These are phyloP conservation scores for Luffa acutangula DNA, from an alignment of 306 rosid genomes.

Conservation along the genomic window DNA sequence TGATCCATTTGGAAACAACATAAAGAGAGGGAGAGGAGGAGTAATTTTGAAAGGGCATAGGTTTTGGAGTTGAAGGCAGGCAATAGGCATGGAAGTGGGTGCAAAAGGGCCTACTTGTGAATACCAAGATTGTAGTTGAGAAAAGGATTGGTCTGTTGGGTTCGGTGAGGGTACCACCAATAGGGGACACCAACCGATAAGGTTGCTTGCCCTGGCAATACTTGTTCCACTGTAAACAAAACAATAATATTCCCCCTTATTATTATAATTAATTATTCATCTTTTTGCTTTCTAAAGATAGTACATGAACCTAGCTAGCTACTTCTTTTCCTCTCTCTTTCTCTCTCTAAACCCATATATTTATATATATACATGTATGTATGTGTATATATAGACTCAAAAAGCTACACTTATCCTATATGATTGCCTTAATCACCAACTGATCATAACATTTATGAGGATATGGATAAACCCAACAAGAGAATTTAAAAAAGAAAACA, in stretches of 20 bases:
- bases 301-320: constrained; percentile 20
- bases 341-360: background rate
- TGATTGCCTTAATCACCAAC: constrained; percentile 1
- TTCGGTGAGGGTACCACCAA: constrained; percentile 23
- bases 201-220: constrained; percentile 8
- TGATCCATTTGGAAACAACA: constrained; percentile 9
- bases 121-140: constrained; percentile 9
- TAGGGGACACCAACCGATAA: constrained; percentile 21
- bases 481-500: background rate
- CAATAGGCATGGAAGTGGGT: background rate
- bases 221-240: background rate
- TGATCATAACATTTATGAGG: background rate
- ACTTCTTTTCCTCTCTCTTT: background rate
- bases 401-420: background rate
- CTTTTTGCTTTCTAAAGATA: constrained; percentile 12
- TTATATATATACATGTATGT: background rate
- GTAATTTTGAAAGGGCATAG: background rate
- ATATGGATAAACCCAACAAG: background rate
- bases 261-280: background rate
- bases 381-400: background rate
- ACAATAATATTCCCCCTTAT: constrained; percentile 1
- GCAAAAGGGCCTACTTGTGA: background rate
- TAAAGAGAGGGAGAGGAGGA: background rate
- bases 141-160: constrained; percentile 34
- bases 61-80: background rate